A percentile compares a stretch with the other conserved stretches of the same genome.
phyloP scores from a whole-genome alignment of 2,329 filamentous ascomycete genomes.

The Venturia asperata region DNA sequence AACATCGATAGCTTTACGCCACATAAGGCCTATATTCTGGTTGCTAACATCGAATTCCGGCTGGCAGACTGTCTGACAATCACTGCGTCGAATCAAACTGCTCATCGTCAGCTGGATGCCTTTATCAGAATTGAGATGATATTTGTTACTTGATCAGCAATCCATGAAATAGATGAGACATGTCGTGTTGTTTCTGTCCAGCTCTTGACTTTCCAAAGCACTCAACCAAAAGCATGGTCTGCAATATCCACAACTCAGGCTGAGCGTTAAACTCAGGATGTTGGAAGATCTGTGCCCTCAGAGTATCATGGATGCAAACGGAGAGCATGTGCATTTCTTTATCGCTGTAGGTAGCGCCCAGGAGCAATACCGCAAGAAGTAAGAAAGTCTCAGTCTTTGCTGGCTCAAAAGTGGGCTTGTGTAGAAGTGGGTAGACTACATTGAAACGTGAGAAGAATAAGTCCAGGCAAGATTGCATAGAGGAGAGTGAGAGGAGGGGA shows the following conservation, averaged over 20 bases:
- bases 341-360: conserved; percentile 56
- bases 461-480: conserved; percentile 51
- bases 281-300: conserved; percentile 53
- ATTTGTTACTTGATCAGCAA: conserved; percentile 43
- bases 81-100: conserved; percentile 43
- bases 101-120: background rate
- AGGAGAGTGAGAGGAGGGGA: conserved; percentile 43
- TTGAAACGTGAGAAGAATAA: conserved; percentile 57
- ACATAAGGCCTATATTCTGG: conserved; percentile 40
- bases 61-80: conserved; percentile 43
- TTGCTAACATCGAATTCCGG: conserved; percentile 31
- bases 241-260: conserved; percentile 55
- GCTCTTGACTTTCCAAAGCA: conserved; percentile 59
- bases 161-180: conserved; percentile 54
- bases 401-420: conserved; percentile 51
- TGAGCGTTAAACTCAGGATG: conserved; percentile 50
- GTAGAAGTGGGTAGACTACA: conserved; percentile 52
- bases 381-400: conserved; percentile 45
- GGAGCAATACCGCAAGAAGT: conserved; percentile 47
- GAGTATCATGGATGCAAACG: conserved; percentile 53
- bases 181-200: conserved; percentile 57
- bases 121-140: too few relatives aligned
- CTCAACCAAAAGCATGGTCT: conserved; percentile 55
- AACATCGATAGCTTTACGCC: conserved; percentile 47
- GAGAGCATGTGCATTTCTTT: conserved; percentile 54